Conservation (phyloP, 768 basidiomycete species). For the Pulveroboletus frians region DNA sequence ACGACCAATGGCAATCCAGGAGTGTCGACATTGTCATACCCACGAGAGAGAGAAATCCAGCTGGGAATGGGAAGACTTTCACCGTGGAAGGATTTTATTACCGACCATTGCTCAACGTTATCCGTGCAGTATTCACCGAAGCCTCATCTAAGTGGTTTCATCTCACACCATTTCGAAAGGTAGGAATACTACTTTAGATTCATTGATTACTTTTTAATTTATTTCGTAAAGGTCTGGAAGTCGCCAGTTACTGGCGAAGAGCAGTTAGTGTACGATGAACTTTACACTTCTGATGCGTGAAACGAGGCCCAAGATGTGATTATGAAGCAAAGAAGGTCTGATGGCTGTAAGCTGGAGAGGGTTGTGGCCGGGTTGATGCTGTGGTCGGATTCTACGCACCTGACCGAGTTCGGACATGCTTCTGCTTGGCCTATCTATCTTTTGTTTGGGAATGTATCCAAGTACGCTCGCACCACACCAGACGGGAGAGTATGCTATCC, state of each 20-base stretch:
- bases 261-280: background rate
- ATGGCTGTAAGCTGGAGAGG: background rate
- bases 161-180: constrained; percentile 20
- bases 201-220: too few species aligned
- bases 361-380: constrained; percentile 16
- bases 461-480: constrained; percentile 12
- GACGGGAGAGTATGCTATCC: constrained; percentile 14
- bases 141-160: constrained; percentile 13
- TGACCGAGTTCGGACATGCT: constrained; percentile 10
- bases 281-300: background rate
- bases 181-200: too few species aligned
- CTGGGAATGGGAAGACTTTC: constrained; percentile 20
- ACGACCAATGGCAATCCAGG: too few species aligned
- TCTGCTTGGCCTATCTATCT: background rate
- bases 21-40: too few species aligned
- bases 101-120: constrained; percentile 15
- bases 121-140: too few species aligned
- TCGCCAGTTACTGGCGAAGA: background rate
- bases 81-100: constrained; percentile 26
- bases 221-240: too few species aligned
- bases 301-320: background rate
- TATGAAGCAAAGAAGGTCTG: background rate
- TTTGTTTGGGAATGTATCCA: constrained; percentile 2
- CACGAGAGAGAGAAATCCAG: too few species aligned
- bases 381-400: constrained; percentile 13